Base-by-base conservation (phyloP, 768 basidiomycete species). In the Cystobasidium tubakii region DNA sequence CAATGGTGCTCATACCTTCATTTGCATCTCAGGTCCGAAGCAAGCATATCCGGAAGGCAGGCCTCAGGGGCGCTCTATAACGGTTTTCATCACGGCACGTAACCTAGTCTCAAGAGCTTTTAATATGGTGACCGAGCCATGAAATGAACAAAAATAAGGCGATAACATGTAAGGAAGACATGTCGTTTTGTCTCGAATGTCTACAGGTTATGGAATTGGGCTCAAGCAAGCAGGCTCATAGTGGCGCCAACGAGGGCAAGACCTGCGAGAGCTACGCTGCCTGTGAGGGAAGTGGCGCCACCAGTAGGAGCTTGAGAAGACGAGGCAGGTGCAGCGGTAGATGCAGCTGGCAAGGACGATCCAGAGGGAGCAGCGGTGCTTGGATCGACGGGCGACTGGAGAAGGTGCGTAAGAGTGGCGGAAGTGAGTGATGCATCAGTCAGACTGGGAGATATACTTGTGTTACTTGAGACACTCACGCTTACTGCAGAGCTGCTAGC, bases 201-300 rank as follows among this genome's bases (percentile, higher is more conserved):
- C n/a, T n/a, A n/a, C n/a, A n/a, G n/a, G n/a, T n/a, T n/a, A n/a
- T n/a, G n/a, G n/a, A n/a, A n/a, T n/a, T n/a, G n/a, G n/a, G n/a
- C 17, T 42, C 42, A 65, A 27, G 39, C 31, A 42, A 42, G 13
- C 6, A 65, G 27, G 39, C 34, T 43, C 34, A 65, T 27, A 2
- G 39, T 15, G 9, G 66, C n/a, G 7, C 66, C 66, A 31, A 67
- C 29, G 44, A 53, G 29, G n/a, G 44, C 44, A 39, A 67, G 25
- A 31, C 44, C 66, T 12, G 66, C 46, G 12, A 67, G 50, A 29
- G 44, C 66, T 53, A 27, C 25, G 27, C 39, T 67, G 13, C 43
- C 42, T 9, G 43, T 46, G 29, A 67, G 43, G 10, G 46, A 7
- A 39, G 29, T 19, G 27, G 42, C 66, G 17, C 43, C 66, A 6